Evolutionary conservation across 2,329 filamentous ascomycete genomes (phyloP), one percentile per base, ranked within the genome.

Genomic region (Colletotrichum sp.): DNA sequence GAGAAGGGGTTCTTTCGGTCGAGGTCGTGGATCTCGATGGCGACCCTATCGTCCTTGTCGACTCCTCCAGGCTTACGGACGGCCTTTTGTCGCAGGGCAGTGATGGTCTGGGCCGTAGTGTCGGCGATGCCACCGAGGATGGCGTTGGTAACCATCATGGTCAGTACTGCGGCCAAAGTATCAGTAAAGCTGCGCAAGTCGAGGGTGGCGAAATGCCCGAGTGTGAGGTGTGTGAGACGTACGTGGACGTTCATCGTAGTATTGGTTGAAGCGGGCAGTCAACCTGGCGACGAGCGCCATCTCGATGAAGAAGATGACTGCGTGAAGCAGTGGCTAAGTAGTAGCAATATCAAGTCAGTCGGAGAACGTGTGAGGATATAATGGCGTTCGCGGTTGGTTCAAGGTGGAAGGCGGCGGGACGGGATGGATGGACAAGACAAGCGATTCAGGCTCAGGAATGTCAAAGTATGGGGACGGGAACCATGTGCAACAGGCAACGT

Each of bases 141-240:
- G 79, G 97, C 95, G 88, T 99, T 99, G 84, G 96, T 98, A 83
- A 98, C 95, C 96, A 99, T 99, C 86, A 98, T 99, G 78, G 97
- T 99, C 82, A 99, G 92, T 57, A 99, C 95, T 95, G 83, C 75
- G 68, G 49, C 75, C 39, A 39, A 8, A n/a, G 30, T 64, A 69
- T 78, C 67, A 76, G 63, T 63, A 64, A 34, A 8, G 34, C 34
- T 19, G 19, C 16, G 12, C 9, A 52, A n/a, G 59, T 16, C 19
- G 61, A 71, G 55, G 22, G 34, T 27, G 25, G 32, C 29, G 27
- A 8, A 27, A 22, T 22, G 44, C 44, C 44, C n/a, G 1, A 52
- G n/a, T n/a, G n/a, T 29, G 16, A 7, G 11, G 49, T 59, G 11
- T 16, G 69, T 63, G 27, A 25, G 69, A 83, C 90, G 79, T 89